Conservation (phyloP, 2,329 filamentous ascomycete genomes). For the Gnomoniopsis sp. region DNA sequence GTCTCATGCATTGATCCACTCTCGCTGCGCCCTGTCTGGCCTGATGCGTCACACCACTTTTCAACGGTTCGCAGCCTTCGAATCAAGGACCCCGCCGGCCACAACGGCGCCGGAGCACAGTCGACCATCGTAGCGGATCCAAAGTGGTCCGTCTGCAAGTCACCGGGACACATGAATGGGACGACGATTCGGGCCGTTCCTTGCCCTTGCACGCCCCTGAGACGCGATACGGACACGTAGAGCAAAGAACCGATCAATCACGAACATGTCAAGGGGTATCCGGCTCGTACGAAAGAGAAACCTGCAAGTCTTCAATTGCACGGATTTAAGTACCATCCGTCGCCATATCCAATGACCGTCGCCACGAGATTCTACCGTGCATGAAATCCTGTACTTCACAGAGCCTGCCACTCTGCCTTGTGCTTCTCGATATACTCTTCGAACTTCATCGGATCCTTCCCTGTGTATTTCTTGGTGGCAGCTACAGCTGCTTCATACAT, state of each 20-base stretch:
- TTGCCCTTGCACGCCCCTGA: background rate
- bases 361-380: background rate
- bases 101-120: background rate
- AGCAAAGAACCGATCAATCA: too few species aligned
- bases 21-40: slow-evolving; percentile 13
- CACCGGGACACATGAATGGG: background rate
- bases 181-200: background rate
- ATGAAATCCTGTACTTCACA: slow-evolving; percentile 1
- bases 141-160: background rate
- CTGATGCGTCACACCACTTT: slow-evolving; percentile 14
- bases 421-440: slow-evolving; percentile 12
- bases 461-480: slow-evolving; percentile 14
- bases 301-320: too few species aligned
- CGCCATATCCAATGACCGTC: background rate
- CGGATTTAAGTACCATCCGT: background rate
- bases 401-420: slow-evolving; percentile 12
- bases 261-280: too few species aligned
- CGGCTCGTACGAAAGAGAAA: too few species aligned
- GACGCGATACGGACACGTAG: too few species aligned
- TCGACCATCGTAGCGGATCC: background rate
- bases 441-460: slow-evolving; percentile 7
- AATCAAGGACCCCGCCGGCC: background rate
- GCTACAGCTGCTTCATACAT: background rate
- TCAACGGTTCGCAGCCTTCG: background rate
- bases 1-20: slow-evolving; percentile 12